phyloP scores from a whole-genome alignment of 2,329 filamentous ascomycete genomes.

The Ophiostoma sp. region DNA sequence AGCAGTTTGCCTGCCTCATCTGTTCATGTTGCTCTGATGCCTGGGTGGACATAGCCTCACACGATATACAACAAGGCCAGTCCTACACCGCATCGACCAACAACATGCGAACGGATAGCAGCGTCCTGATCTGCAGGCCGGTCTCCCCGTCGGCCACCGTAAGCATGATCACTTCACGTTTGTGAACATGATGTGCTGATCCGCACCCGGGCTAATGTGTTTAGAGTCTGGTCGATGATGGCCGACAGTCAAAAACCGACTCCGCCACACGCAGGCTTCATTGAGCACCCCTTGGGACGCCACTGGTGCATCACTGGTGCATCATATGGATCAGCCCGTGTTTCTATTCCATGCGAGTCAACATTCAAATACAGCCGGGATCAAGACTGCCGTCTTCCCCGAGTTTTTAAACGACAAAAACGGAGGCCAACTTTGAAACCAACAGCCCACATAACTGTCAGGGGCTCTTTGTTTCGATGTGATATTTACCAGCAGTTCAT shows the following conservation, averaged over 20 bases:
- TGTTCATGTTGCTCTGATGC: neutral
- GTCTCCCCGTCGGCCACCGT: neutral
- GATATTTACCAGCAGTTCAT: neutral
- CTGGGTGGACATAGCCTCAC: neutral
- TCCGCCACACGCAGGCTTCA: neutral
- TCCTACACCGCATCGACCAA: neutral
- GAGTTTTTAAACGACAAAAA: neutral
- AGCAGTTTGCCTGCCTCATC: neutral
- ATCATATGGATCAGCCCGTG: neutral
- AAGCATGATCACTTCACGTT: neutral
- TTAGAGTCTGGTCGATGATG: neutral
- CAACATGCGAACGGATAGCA: neutral
- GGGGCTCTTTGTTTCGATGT: slow-evolving; percentile 7
- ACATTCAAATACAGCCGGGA: neutral
- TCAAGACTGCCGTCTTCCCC: neutral
- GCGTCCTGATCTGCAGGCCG: neutral
- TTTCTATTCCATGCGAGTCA: neutral
- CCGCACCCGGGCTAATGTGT: neutral
- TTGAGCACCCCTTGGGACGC: neutral
- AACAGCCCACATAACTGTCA: neutral
- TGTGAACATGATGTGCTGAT: neutral
- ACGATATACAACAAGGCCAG: neutral
- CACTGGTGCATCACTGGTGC: neutral
- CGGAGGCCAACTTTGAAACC: slow-evolving; percentile 2
- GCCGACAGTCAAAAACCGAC: neutral